These are phyloP conservation scores for Russula sp. DNA, from an alignment of 768 basidiomycete species.

Conservation along the genomic window DNA sequence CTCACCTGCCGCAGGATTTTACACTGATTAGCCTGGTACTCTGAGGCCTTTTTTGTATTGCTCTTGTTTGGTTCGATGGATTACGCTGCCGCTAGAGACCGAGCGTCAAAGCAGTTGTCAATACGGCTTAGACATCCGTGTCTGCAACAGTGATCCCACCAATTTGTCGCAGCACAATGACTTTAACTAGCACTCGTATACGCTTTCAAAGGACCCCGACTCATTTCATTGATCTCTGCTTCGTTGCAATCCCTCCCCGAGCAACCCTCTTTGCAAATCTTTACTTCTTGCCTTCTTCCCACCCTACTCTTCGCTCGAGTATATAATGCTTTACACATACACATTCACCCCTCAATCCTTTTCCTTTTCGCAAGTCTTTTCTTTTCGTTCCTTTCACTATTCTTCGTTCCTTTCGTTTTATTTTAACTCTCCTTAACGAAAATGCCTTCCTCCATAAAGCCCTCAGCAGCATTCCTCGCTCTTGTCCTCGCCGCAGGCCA, in stretches of 20 bases:
- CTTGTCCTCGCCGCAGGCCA: constrained; percentile 5
- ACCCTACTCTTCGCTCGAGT: background rate
- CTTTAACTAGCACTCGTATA: background rate
- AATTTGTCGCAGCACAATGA: background rate
- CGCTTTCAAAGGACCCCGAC: background rate
- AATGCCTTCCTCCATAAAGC: background rate
- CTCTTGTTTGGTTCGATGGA: background rate
- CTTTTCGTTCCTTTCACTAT: no score
- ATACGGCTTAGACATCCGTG: background rate
- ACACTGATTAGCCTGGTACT: background rate
- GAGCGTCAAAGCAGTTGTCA: background rate
- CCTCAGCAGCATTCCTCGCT: background rate
- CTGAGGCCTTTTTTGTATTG: background rate
- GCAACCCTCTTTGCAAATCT: no score
- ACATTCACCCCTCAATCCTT: no score
- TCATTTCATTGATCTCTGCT: background rate
- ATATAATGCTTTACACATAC: no score
- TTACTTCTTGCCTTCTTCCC: background rate
- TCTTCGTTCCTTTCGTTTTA: no score
- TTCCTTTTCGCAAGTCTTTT: no score
- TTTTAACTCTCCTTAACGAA: background rate
- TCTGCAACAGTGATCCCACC: background rate
- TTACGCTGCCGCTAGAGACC: background rate
- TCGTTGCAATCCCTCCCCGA: no score
- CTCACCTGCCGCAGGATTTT: background rate